Conservation (phyloP, 192 early-diverging fungal species). For the Thamnidium elegans region DNA sequence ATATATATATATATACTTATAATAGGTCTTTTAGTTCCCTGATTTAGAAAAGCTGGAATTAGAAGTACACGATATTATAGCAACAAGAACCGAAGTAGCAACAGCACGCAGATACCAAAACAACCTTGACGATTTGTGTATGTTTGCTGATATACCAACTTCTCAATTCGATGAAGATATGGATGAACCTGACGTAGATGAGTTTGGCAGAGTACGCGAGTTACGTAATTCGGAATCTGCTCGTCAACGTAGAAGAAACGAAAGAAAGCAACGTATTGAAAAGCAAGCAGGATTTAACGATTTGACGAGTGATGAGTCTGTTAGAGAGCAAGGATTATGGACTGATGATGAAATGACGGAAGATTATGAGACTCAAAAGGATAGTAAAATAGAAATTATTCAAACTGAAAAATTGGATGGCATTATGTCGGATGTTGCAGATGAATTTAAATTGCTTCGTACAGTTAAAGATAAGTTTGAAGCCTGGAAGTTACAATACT, state of each 20-base stretch:
- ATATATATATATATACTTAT: conserved; percentile 1
- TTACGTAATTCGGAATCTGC: conserved; percentile 27
- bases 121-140: conserved; percentile 39
- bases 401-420: conserved; percentile 28
- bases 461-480: conserved; percentile 49
- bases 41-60: conserved; percentile 49
- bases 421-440: conserved; percentile 41
- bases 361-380: conserved; percentile 29
- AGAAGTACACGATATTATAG: conserved; percentile 39
- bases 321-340: conserved; percentile 29
- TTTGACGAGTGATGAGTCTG: neutral
- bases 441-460: conserved; percentile 43
- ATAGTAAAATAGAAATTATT: conserved; percentile 29
- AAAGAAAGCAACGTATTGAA: conserved; percentile 23
- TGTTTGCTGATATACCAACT: conserved; percentile 39
- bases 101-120: conserved; percentile 36
- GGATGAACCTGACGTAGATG: conserved; percentile 28
- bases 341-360: conserved; percentile 50
- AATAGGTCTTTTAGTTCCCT: conserved; percentile 34
- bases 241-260: conserved; percentile 29
- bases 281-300: neutral
- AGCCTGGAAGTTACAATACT: conserved; percentile 49
- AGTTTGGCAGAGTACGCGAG: conserved; percentile 40
- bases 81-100: conserved; percentile 31
- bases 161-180: conserved; percentile 14